Evolutionary conservation across 768 basidiomycete species (phyloP).

Genomic region (Asterophora lycoperdoides): DNA sequence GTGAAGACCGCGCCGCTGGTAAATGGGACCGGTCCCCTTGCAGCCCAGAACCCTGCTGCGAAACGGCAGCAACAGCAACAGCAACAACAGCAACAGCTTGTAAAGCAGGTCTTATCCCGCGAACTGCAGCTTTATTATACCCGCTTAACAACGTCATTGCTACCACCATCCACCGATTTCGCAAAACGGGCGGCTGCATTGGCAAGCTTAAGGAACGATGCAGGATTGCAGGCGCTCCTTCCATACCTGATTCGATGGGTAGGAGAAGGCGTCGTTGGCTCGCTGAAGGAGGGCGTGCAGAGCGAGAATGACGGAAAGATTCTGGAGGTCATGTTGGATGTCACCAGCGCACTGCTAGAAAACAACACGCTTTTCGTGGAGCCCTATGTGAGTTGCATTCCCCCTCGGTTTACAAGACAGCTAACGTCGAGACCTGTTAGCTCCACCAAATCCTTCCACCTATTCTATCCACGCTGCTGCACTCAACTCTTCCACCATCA

Average conservation of each 20-base stretch:
- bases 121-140: constrained; percentile 95
- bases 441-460: constrained; percentile 95
- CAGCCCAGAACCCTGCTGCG: constrained; percentile 21
- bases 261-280: constrained; percentile 76
- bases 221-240: constrained; percentile 85
- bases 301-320: constrained; percentile 63
- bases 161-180: constrained; percentile 64
- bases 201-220: constrained; percentile 83
- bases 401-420: background rate
- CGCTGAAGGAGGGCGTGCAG: constrained; percentile 52
- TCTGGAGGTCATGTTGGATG: constrained; percentile 80
- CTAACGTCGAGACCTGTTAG: constrained; percentile 35
- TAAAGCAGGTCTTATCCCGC: constrained; percentile 88
- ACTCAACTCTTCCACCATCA: constrained; percentile 73
- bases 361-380: constrained; percentile 91
- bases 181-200: constrained; percentile 85
- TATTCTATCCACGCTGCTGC: constrained; percentile 85
- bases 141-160: constrained; percentile 78
- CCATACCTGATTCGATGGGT: constrained; percentile 96
- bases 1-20: constrained; percentile 27
- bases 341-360: constrained; percentile 77
- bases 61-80: constrained; percentile 42
- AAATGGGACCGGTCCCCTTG: constrained; percentile 16
- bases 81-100: constrained; percentile 67
- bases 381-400: constrained; percentile 73